Evolutionary conservation across 345 rosid genomes (phyloP).

Genomic region (Syzygium aromaticum): DNA sequence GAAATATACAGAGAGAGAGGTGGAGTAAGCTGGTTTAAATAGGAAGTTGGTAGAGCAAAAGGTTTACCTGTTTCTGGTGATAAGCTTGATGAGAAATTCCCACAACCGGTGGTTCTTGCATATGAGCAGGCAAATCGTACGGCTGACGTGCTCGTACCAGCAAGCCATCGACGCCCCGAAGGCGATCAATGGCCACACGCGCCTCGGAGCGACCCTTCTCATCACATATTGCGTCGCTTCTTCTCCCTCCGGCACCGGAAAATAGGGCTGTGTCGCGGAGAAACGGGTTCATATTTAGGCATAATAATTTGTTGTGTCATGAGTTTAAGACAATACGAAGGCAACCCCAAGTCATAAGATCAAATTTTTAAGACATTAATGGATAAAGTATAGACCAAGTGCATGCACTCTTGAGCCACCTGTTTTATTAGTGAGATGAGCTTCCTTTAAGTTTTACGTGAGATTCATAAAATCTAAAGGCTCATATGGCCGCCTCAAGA

Average conservation of each 20-base stretch:
- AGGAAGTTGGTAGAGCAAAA: background rate
- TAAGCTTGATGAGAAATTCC: constrained; percentile 71
- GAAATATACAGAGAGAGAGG: background rate
- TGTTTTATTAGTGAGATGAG: background rate
- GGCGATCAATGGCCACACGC: constrained; percentile 80
- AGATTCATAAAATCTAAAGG: background rate
- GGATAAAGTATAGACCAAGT: background rate
- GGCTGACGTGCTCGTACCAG: constrained; percentile 92
- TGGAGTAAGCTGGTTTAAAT: background rate
- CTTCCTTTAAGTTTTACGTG: background rate
- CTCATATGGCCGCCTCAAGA: background rate
- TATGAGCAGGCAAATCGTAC: constrained; percentile 73
- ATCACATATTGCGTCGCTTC: constrained; percentile 69
- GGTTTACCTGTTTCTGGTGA: constrained; percentile 77
- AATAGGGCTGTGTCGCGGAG: constrained; percentile 52
- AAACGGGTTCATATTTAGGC: background rate
- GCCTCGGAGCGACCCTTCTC: constrained; percentile 74
- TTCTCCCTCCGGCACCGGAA: constrained; percentile 67
- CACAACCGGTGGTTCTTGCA: constrained; percentile 88
- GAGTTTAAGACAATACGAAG: background rate
- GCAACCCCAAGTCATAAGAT: background rate
- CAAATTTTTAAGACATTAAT: background rate
- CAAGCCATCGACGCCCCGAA: constrained; percentile 84
- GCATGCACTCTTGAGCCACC: background rate
- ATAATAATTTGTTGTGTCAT: background rate